These are phyloP conservation scores for Fraxinus dipetala DNA, from an alignment of 305 asterid genomes.

Conservation along the genomic window DNA sequence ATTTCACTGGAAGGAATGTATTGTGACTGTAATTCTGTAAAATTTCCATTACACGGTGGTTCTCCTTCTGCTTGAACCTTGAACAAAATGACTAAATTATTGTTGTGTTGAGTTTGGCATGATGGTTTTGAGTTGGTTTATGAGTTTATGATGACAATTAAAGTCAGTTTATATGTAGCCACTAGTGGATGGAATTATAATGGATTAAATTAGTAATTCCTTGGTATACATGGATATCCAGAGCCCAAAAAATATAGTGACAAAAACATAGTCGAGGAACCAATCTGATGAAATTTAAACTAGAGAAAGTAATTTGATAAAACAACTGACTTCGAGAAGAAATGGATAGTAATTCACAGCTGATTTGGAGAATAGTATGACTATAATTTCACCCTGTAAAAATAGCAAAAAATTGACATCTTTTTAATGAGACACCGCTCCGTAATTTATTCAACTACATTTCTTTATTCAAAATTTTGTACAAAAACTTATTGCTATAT, in stretches of 20 bases:
- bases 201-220: background rate
- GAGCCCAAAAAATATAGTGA: background rate
- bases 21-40: background rate
- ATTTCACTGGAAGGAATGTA: background rate
- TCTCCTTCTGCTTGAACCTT: constrained; percentile 9
- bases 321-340: background rate
- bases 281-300: background rate
- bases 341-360: background rate
- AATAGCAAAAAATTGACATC: background rate
- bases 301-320: background rate
- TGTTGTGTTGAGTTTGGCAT: background rate
- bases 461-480: background rate
- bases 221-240: background rate
- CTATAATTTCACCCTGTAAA: background rate
- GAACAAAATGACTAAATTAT: background rate
- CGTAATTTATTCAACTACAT: background rate
- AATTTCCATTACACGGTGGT: background rate
- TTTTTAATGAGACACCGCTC: background rate
- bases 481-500: background rate
- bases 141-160: background rate
- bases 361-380: background rate
- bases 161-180: background rate
- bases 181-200: background rate
- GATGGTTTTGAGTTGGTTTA: constrained; percentile 1
- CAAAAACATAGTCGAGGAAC: background rate